These are phyloP conservation scores for Cryphonectria radicalis DNA, from an alignment of 2,329 filamentous ascomycete species.

Conservation along the genomic window DNA sequence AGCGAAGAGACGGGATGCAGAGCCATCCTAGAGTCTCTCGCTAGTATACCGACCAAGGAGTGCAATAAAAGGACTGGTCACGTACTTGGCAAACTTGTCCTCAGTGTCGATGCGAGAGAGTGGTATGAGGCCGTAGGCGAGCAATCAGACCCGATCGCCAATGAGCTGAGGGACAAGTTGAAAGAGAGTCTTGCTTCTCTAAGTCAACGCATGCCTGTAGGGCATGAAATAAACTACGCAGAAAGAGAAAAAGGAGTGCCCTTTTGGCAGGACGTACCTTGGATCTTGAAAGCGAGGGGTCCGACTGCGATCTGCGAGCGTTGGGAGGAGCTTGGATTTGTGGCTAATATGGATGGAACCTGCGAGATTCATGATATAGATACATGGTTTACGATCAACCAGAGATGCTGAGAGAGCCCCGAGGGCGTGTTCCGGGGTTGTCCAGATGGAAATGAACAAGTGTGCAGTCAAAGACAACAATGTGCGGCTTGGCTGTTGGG, in stretches of 20 bases:
- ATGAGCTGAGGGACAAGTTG: neutral
- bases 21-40: neutral
- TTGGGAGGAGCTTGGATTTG: neutral
- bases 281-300: neutral
- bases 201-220: neutral
- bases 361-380: neutral
- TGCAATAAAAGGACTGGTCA: neutral
- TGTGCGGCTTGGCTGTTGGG: too few species aligned
- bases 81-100: neutral
- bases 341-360: neutral
- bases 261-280: neutral
- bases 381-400: neutral
- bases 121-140: neutral
- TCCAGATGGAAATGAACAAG: neutral
- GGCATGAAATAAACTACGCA: neutral
- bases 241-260: neutral
- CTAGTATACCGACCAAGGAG: neutral
- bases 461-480: neutral
- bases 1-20: neutral
- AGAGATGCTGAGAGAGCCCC: neutral
- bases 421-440: neutral
- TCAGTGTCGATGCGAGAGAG: accelerated
- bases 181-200: neutral
- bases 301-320: neutral
- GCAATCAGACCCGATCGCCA: neutral